phyloP scores from a whole-genome alignment of 1,139 yeast species.

The Scheffersomyces cryptocercus region DNA sequence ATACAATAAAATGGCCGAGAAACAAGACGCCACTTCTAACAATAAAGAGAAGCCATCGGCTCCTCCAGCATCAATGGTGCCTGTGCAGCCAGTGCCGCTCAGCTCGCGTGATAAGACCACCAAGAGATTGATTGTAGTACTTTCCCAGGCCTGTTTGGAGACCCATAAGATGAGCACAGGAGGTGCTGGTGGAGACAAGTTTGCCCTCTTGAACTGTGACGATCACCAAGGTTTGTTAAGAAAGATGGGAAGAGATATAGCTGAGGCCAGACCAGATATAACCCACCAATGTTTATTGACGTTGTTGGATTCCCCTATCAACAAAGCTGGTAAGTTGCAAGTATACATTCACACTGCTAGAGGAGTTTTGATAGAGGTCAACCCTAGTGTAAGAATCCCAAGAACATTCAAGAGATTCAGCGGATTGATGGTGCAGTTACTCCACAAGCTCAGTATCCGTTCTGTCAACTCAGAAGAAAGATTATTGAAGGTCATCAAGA shows the following conservation, averaged over 20 bases:
- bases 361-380: slow-evolving; percentile 92
- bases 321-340: slow-evolving; percentile 94
- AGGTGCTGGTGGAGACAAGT: slow-evolving; percentile 85
- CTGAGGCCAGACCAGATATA: slow-evolving; percentile 97
- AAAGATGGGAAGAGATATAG: slow-evolving; percentile 95
- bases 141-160: slow-evolving; percentile 93
- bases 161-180: slow-evolving; percentile 82
- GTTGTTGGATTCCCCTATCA: slow-evolving; percentile 90
- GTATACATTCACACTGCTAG: slow-evolving; percentile 95
- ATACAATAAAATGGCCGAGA: slow-evolving; percentile 27
- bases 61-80: slow-evolving; percentile 74
- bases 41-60: slow-evolving; percentile 36
- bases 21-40: slow-evolving; percentile 9
- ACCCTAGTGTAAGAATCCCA: slow-evolving; percentile 95
- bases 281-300: slow-evolving; percentile 95
- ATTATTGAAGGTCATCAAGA: slow-evolving; percentile 88
- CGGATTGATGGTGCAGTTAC: slow-evolving; percentile 94
- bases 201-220: slow-evolving; percentile 91
- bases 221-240: slow-evolving; percentile 95
- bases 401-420: slow-evolving; percentile 97
- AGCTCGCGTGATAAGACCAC: slow-evolving; percentile 81
- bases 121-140: slow-evolving; percentile 84
- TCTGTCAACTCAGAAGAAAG: slow-evolving; percentile 95
- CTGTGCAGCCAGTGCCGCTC: slow-evolving; percentile 80
- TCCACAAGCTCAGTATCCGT: slow-evolving; percentile 88